Conservation (phyloP, 345 rosid species). For the Raphanus raphanistrum region DNA sequence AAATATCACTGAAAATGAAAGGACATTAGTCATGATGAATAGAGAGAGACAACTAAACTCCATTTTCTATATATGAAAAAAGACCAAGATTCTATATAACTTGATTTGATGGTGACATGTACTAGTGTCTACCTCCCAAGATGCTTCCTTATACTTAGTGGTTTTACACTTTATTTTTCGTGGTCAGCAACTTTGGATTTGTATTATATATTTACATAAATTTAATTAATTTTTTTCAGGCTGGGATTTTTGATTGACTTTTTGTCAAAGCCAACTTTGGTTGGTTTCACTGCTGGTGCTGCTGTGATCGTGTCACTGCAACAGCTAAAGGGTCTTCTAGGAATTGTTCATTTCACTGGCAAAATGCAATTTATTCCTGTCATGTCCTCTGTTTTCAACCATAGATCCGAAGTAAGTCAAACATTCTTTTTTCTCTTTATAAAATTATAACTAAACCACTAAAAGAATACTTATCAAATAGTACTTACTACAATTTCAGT, state of each 20-base stretch:
- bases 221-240: slow-evolving; percentile 45
- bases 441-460: not conserved
- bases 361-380: slow-evolving; percentile 93
- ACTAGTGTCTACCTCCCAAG: slow-evolving; percentile 29
- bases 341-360: slow-evolving; percentile 86
- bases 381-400: slow-evolving; percentile 44
- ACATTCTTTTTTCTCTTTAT: not conserved
- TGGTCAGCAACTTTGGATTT: slow-evolving; percentile 24
- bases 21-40: slow-evolving; percentile 17
- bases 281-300: slow-evolving; percentile 98
- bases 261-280: slow-evolving; percentile 89
- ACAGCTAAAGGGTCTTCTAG: slow-evolving; percentile 91
- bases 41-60: slow-evolving; percentile 5
- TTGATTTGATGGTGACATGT: slow-evolving; percentile 53
- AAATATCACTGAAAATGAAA: slow-evolving; percentile 24
- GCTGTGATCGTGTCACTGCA: slow-evolving; percentile 93
- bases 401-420: slow-evolving; percentile 65
- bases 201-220: not conserved
- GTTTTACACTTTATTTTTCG: slow-evolving; percentile 24
- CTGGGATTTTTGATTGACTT: slow-evolving; percentile 95
- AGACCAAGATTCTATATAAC: slow-evolving; percentile 34
- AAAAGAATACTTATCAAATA: slow-evolving; percentile 10
- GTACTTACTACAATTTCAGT: slow-evolving; percentile 48
- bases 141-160: slow-evolving; percentile 38
- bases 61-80: not conserved